phyloP scores from a whole-genome alignment of 768 basidiomycete genomes.

The Mycena vulgaris region DNA sequence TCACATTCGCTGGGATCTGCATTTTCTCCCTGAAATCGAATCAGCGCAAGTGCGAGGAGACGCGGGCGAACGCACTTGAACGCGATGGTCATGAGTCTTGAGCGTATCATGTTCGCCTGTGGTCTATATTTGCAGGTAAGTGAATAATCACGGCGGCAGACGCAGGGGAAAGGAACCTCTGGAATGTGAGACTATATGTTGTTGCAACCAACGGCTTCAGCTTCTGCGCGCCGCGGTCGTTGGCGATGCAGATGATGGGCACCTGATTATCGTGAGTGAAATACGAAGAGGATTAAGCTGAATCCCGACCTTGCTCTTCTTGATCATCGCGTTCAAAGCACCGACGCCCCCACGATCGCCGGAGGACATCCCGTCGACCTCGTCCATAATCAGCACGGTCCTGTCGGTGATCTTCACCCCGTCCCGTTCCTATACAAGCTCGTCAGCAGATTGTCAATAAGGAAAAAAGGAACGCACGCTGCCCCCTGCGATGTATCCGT shows the following conservation, averaged over 20 bases:
- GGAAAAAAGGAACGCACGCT: conserved; percentile 53
- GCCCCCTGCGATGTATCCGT: conserved; percentile 83
- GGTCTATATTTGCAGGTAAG: conserved; percentile 68
- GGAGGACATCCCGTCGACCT: conserved; percentile 99
- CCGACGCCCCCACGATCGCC: conserved; percentile 98
- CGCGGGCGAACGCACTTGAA: conserved; percentile 79
- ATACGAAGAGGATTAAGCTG: neutral
- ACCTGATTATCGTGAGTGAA: conserved; percentile 66
- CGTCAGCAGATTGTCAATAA: neutral
- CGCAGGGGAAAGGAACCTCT: conserved; percentile 65
- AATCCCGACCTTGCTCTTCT: conserved; percentile 85
- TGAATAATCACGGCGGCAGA: neutral
- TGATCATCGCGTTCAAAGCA: conserved; percentile 91
- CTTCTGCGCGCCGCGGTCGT: conserved; percentile 90
- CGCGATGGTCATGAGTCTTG: conserved; percentile 88
- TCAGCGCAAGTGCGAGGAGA: conserved; percentile 1
- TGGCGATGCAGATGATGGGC: conserved; percentile 98
- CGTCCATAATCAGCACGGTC: conserved; percentile 97
- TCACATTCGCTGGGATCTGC: conserved; percentile 90
- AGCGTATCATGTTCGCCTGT: conserved; percentile 80
- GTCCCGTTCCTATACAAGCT: conserved; percentile 65
- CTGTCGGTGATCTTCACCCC: conserved; percentile 84
- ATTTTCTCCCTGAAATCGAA: conserved; percentile 81
- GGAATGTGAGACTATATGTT: conserved; percentile 84
- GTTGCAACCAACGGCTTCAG: conserved; percentile 86